A percentile compares a stretch with the other conserved stretches of the same genome.
These are phyloP conservation scores for Pseudogymnoascus sp. DNA, from an alignment of 2,329 filamentous ascomycete species.

Conservation along the genomic window DNA sequence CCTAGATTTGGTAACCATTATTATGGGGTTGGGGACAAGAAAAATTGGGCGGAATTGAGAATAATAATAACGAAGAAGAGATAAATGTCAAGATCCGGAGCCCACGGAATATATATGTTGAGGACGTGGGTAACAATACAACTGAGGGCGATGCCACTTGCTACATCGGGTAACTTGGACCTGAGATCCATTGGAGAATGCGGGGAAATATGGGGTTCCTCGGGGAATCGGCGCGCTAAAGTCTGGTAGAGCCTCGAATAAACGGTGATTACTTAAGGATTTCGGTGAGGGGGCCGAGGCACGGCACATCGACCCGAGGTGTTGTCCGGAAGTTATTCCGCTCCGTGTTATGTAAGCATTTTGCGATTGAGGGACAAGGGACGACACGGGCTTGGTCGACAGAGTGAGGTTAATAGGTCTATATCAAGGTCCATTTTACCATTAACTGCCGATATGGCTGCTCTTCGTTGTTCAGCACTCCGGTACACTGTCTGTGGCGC, in stretches of 20 bases:
- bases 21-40: constrained; percentile 15
- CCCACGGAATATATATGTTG: constrained; percentile 21
- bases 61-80: constrained; percentile 21
- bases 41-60: constrained; percentile 26
- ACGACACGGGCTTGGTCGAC: not conserved
- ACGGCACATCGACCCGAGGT: not conserved
- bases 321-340: constrained; percentile 6
- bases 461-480: constrained; percentile 40
- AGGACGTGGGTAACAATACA: constrained; percentile 17
- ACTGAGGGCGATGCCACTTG: constrained; percentile 20
- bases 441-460: constrained; percentile 34
- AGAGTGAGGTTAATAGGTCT: not conserved
- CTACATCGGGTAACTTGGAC: constrained; percentile 16
- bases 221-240: constrained; percentile 8
- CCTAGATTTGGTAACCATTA: constrained; percentile 7
- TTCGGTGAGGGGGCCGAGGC: constrained; percentile 3
- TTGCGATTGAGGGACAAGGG: constrained; percentile 6
- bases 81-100: constrained; percentile 22
- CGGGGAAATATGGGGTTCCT: not conserved
- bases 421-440: not conserved
- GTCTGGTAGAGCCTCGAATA: not conserved
- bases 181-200: not conserved
- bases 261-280: not conserved
- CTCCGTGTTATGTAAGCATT: not conserved
- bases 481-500: constrained; percentile 33